Evolutionary conservation across 2,329 filamentous ascomycete species (phyloP).

Genomic region (Alternaria alternata): DNA sequence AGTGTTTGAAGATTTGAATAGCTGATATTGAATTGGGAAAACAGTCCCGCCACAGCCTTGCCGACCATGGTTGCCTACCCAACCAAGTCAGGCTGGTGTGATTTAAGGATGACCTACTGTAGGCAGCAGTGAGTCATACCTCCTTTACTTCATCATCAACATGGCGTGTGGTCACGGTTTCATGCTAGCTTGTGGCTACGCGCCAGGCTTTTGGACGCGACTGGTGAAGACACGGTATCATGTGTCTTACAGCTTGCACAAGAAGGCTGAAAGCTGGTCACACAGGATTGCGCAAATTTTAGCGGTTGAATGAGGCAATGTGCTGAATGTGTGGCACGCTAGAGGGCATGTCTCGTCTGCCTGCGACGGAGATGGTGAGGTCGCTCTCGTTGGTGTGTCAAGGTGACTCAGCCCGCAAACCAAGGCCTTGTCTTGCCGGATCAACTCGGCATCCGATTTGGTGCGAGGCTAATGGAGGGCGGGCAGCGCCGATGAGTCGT

Average conservation of each 20-base stretch:
- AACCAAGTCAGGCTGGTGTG: constrained; percentile 1
- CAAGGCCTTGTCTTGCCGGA: constrained; percentile 24
- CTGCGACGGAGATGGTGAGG: constrained; percentile 22
- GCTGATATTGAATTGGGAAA: not conserved
- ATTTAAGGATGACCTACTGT: not conserved
- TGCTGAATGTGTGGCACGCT: constrained; percentile 13
- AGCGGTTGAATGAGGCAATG: constrained; percentile 13
- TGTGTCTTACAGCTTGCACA: constrained; percentile 29
- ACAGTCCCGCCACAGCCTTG: constrained; percentile 7
- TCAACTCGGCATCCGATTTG: constrained; percentile 20
- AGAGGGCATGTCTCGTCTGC: constrained; percentile 27
- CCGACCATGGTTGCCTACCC: constrained; percentile 11
- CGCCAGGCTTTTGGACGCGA: constrained; percentile 20
- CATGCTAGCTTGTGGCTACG: constrained; percentile 13
- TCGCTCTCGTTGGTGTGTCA: constrained; percentile 16
- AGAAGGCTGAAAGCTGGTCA: constrained; percentile 20
- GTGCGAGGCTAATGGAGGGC: constrained; percentile 14
- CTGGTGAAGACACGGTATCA: constrained; percentile 39
- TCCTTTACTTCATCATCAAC: constrained; percentile 11
- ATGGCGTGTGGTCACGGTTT: constrained; percentile 18
- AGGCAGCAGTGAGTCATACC: constrained; percentile 28
- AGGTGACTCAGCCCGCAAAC: constrained; percentile 37
- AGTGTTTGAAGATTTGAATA: not conserved
- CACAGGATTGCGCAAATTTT: constrained; percentile 31
- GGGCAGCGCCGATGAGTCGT: constrained; percentile 23